A percentile compares a stretch with the other conserved stretches of the same genome.
These are phyloP conservation scores for Penicillium bovifimosum DNA, from an alignment of 495 filamentous ascomycete genomes.

Conservation along the genomic window DNA sequence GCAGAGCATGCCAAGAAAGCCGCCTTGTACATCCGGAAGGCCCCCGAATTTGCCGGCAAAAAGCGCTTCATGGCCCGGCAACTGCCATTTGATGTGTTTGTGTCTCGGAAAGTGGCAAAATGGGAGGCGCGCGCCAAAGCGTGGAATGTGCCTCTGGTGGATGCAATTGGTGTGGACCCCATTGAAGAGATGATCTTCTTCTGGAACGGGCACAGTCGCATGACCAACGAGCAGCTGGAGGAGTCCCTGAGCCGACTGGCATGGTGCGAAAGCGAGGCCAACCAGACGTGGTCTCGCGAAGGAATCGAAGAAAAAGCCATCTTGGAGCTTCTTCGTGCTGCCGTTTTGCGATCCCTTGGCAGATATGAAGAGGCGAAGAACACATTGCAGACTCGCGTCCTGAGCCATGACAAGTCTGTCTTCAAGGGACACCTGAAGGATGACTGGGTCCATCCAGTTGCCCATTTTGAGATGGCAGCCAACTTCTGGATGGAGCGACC, in stretches of 20 bases:
- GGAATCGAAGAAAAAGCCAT: constrained; percentile 69
- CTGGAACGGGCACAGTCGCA: constrained; percentile 80
- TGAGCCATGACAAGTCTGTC: constrained; percentile 55
- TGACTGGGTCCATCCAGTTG: constrained; percentile 73
- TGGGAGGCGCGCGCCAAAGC: constrained; percentile 78
- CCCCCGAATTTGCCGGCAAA: constrained; percentile 71
- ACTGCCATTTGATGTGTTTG: constrained; percentile 87
- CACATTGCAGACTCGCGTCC: constrained; percentile 54
- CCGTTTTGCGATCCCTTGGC: constrained; percentile 57
- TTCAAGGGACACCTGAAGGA: constrained; percentile 76
- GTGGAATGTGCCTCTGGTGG: constrained; percentile 63
- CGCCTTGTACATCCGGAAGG: constrained; percentile 62
- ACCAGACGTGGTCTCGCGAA: constrained; percentile 52
- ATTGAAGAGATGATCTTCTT: constrained; percentile 94
- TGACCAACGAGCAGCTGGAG: constrained; percentile 60
- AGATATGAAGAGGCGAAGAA: constrained; percentile 57
- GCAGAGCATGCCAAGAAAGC: constrained; percentile 57
- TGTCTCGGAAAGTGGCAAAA: constrained; percentile 77
- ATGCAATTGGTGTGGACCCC: constrained; percentile 79
- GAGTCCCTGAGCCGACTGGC: constrained; percentile 55
- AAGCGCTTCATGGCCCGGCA: constrained; percentile 86
- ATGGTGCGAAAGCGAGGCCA: constrained; percentile 59
- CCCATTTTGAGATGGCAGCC: constrained; percentile 86
- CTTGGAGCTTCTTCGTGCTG: constrained; percentile 59
- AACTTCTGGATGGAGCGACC: constrained; percentile 66